These are phyloP conservation scores for Colletotrichum lentis DNA, from an alignment of 2,329 filamentous ascomycete genomes.

Conservation along the genomic window DNA sequence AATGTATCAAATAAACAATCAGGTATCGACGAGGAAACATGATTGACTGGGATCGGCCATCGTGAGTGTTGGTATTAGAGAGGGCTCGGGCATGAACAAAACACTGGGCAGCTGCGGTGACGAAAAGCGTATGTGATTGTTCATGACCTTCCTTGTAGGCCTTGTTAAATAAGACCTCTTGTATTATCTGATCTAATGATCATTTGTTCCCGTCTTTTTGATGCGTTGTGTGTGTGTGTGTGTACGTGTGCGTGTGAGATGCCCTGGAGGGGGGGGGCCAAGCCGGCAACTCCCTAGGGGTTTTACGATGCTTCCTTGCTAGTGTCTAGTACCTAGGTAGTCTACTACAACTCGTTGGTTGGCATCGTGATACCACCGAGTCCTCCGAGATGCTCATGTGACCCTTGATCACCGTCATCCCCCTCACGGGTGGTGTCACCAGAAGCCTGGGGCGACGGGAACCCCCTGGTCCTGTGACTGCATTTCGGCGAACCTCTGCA, in stretches of 20 bases:
- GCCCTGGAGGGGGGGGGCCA: background rate
- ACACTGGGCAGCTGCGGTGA: background rate
- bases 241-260: background rate
- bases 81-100: background rate
- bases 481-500: slow-evolving; percentile 1
- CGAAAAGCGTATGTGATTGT: background rate
- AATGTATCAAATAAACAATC: background rate
- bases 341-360: background rate
- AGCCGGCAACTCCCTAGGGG: background rate
- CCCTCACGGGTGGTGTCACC: background rate
- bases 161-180: too few relatives aligned
- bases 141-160: background rate
- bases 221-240: background rate
- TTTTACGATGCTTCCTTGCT: background rate
- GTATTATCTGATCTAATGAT: background rate
- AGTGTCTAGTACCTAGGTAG: background rate
- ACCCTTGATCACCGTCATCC: too few relatives aligned
- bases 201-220: background rate
- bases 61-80: too few relatives aligned
- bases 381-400: background rate
- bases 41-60: too few relatives aligned
- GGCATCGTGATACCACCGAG: background rate
- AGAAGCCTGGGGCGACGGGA: background rate
- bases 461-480: background rate
- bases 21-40: background rate